phyloP scores from a whole-genome alignment of 2,329 filamentous ascomycete species.

The Aspergillus ochraceus region DNA sequence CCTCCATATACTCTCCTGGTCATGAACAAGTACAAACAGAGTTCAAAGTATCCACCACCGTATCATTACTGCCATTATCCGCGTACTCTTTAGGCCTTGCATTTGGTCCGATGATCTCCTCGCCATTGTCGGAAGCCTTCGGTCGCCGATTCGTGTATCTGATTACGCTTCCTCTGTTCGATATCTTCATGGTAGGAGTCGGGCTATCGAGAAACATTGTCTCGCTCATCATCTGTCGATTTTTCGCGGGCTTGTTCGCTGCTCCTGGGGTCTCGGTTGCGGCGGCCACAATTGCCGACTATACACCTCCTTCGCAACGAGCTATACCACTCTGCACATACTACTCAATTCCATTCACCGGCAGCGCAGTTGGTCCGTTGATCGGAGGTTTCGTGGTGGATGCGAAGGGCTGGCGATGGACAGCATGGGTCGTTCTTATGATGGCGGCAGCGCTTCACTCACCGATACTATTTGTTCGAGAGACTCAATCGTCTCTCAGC shows the following conservation, averaged over 20 bases:
- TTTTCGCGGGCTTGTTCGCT: conserved; percentile 72
- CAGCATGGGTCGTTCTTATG: conserved; percentile 68
- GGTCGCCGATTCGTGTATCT: conserved; percentile 69
- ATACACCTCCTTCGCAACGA: conserved; percentile 6
- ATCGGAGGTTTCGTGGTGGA: conserved; percentile 67
- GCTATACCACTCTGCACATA: conserved; percentile 17
- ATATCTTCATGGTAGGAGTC: conserved; percentile 49
- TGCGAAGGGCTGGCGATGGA: conserved; percentile 71
- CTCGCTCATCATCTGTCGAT: conserved; percentile 68
- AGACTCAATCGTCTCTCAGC: conserved; percentile 62
- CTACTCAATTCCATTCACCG: conserved; percentile 19
- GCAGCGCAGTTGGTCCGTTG: conserved; percentile 54
- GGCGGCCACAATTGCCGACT: conserved; percentile 68
- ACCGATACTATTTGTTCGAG: conserved; percentile 59
- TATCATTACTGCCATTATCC: conserved; percentile 60
- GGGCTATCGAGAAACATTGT: conserved; percentile 62
- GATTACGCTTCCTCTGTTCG: conserved; percentile 65
- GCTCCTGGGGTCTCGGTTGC: conserved; percentile 58
- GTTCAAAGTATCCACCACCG: conserved; percentile 30
- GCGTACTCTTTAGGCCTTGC: conserved; percentile 73
- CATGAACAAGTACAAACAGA: conserved; percentile 57
- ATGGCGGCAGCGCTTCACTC: conserved; percentile 57
- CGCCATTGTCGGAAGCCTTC: conserved; percentile 70
- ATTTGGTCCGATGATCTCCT: conserved; percentile 70
- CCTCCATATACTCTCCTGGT: conserved; percentile 35